These are phyloP conservation scores for Urtica urens DNA, from an alignment of 306 rosid genomes.

Conservation along the genomic window DNA sequence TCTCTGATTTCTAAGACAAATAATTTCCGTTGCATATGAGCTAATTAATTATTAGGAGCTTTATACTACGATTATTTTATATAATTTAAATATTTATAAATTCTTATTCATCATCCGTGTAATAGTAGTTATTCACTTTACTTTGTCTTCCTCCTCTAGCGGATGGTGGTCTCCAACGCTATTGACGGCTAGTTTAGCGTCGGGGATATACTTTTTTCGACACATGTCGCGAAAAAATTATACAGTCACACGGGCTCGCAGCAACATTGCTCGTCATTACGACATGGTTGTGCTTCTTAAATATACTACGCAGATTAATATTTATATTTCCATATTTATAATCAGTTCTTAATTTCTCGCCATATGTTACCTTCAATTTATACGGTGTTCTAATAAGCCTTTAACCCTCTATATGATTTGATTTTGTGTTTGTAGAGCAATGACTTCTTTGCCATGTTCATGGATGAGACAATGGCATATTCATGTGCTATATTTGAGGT, in stretches of 20 bases:
- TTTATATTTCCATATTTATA: no score
- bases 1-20: no score
- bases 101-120: no score
- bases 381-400: no score
- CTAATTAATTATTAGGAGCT: no score
- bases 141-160: conserved; percentile 23
- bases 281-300: conserved; percentile 71
- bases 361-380: no score
- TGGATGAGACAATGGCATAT: conserved; percentile 79
- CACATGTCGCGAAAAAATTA: conserved; percentile 72
- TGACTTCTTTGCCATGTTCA: conserved; percentile 69
- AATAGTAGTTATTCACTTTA: not conserved
- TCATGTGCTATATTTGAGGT: conserved; percentile 79
- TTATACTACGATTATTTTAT: no score
- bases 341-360: no score
- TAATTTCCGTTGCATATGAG: no score
- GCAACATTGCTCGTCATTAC: conserved; percentile 81
- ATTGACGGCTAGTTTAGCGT: conserved; percentile 57
- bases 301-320: no score
- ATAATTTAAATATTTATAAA: no score
- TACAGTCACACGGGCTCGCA: conserved; percentile 75
- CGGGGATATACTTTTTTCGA: conserved; percentile 63
- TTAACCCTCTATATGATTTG: no score
- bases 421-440: conserved; percentile 51
- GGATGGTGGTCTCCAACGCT: conserved; percentile 96